Evolutionary conservation across 345 rosid genomes (phyloP), one percentile per base, ranked within the genome.

Genomic region (Populus nigra): DNA sequence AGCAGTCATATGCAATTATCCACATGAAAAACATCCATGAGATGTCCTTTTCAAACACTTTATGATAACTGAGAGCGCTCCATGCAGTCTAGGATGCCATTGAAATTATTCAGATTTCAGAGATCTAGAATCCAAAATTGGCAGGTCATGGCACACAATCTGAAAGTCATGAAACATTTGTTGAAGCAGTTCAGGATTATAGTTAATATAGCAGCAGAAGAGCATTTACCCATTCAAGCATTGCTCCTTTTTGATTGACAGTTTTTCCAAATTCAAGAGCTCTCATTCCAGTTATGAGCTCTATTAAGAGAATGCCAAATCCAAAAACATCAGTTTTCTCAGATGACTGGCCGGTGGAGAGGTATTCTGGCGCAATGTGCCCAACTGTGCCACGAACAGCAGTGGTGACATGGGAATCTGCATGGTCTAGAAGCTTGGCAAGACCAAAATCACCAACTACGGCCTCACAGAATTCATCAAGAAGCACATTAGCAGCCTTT

Each of bases 361-460:
- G 97, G 78, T 94, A 94, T 78, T 94, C 98, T 0, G 97, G 98
- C 5, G 98, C 97, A 68, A 94, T 94, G 81, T 94, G 98, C 35
- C 97, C 98, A 61, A 94, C 97, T 3, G 98, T 94, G 71, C 98
- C 98, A 57, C 97, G 91, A 18, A 94, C 98, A 8, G 97, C 98
- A 2, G 98, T 94, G 10, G 98, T 93, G 69, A 94, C 97, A 80
- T 94, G 98, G 23, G 98, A 91, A 73, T 91, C 98, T 5, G 88
- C 89, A 74, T 91, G 98, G 86, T 94, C 92, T 47, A 94, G 90
- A 12, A 93, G 98, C 86, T 94, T 94, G 3, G 97, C 98, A 0
- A 94, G 94, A 70, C 98, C 98, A 83, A 94, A 93, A 83, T 94
- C 98, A 4, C 98, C 98, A n/a, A 94, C 98, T 0, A 94, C 88